Evolutionary conservation across 176 grass and related monocot species (phyloP).

Genomic region (Cocos nucifera): DNA sequence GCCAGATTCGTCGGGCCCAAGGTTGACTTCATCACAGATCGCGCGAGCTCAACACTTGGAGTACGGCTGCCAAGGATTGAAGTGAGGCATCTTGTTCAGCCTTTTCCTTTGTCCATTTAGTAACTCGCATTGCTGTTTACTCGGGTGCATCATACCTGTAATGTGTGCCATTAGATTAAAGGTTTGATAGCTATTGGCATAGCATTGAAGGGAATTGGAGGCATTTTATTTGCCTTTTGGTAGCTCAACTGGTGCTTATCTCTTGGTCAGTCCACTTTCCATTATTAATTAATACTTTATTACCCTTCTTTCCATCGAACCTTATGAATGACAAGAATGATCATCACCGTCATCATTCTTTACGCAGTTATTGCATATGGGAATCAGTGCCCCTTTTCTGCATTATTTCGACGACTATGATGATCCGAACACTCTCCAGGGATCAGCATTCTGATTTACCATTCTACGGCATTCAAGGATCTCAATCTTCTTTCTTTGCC

Average conservation of each 20-base stretch:
- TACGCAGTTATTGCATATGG: conserved; percentile 6
- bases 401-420: background rate
- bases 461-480: too few species aligned
- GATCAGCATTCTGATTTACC: background rate
- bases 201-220: conserved; percentile 9
- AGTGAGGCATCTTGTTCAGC: background rate
- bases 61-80: background rate
- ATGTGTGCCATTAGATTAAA: conserved; percentile 9
- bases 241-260: conserved; percentile 1
- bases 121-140: background rate
- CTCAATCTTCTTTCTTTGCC: too few species aligned
- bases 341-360: too few species aligned
- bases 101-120: background rate
- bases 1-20: background rate
- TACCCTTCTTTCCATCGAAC: too few species aligned
- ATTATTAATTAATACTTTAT: too few species aligned
- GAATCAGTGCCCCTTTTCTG: background rate
- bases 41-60: background rate
- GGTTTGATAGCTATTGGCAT: conserved; percentile 8
- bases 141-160: too few species aligned
- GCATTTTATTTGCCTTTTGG: conserved; percentile 7
- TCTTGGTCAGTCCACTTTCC: background rate
- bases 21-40: conserved; percentile 1
- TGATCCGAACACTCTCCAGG: background rate
- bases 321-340: too few species aligned